Conservation (phyloP, 2,329 filamentous ascomycete species). For the Trichophyton verrucosum region DNA sequence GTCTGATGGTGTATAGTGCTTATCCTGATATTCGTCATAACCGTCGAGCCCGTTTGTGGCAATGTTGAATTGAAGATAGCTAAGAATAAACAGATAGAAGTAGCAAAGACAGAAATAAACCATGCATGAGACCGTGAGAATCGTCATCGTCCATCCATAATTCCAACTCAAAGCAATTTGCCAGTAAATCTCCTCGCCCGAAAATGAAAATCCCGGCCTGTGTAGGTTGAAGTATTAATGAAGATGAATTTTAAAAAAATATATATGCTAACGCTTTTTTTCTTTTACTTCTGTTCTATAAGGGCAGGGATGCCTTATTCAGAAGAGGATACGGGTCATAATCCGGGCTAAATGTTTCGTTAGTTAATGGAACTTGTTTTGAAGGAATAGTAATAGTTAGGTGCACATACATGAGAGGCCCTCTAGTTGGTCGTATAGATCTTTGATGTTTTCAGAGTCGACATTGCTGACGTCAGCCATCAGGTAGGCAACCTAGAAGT, state of each 20-base stretch:
- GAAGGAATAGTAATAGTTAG: background rate
- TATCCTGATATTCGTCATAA: background rate
- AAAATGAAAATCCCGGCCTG: background rate
- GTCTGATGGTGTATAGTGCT: background rate
- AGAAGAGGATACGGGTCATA: constrained; percentile 36
- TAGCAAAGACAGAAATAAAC: background rate
- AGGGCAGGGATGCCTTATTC: constrained; percentile 9
- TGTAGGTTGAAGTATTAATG: background rate
- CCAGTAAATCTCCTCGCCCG: background rate
- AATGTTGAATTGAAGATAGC: background rate
- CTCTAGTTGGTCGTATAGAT: constrained; percentile 73
- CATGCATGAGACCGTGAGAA: background rate
- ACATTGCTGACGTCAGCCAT: constrained; percentile 96
- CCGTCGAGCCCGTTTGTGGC: background rate
- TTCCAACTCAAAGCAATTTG: background rate
- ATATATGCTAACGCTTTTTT: background rate
- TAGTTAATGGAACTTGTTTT: background rate
- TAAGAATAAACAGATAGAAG: background rate
- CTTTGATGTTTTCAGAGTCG: constrained; percentile 65
- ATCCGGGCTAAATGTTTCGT: constrained; percentile 29
- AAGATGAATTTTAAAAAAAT: background rate
- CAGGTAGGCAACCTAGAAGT: constrained; percentile 63
- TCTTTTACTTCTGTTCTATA: background rate
- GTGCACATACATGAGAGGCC: constrained; percentile 57
- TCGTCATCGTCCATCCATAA: background rate